Evolutionary conservation across 441 rosid species (phyloP), one percentile per base, ranked within the genome.

Genomic region (Populus hybrid): DNA sequence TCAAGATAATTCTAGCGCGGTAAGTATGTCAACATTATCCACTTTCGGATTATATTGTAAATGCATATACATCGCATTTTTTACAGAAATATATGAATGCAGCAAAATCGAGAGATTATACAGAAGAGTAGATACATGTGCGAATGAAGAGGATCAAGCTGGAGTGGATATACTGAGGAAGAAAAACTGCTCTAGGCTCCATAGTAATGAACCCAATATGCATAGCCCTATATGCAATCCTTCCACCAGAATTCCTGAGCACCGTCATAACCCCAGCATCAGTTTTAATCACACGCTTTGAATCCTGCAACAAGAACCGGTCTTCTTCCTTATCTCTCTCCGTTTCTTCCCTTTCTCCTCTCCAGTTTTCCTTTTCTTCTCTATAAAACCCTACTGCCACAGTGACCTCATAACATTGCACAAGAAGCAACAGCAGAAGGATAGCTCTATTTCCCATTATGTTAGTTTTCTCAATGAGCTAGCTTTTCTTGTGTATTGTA

Each of bases 141-240:
- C 85, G 90, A 73, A 93, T 61, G 78, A 95, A 93, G 82, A 95
- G 81, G 82, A 91, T 85, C 73, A 92, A 81, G 79, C 78, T 83
- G 20, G 96, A 89, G 76, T 93, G 96, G 14, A 89, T 85, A 80
- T 91, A 95, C 82, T 91, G 98, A 78, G 97, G 98, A 38, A 93
- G 71, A 85, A 93, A 89, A 70, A 93, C 92, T 40, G 87, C 74
- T 59, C 84, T 79, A 34, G 99, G 98, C 83, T 94, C 95, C 99
- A 95, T 94, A 8, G 91, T 86, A 67, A 95, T 85, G 84, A 93
- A 89, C 21, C 95, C 97, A 61, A 92, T 87, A 75, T 91, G 91
- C 89, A 86, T 78, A 32, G 89, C 86, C 77, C 84, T 88, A 67
- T 86, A 88, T 2, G 84, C 50, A 3, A 80, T 79, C 71, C 85